phyloP scores from a whole-genome alignment of 352 stramenopile species.

The Phytophthora hibernalis region DNA sequence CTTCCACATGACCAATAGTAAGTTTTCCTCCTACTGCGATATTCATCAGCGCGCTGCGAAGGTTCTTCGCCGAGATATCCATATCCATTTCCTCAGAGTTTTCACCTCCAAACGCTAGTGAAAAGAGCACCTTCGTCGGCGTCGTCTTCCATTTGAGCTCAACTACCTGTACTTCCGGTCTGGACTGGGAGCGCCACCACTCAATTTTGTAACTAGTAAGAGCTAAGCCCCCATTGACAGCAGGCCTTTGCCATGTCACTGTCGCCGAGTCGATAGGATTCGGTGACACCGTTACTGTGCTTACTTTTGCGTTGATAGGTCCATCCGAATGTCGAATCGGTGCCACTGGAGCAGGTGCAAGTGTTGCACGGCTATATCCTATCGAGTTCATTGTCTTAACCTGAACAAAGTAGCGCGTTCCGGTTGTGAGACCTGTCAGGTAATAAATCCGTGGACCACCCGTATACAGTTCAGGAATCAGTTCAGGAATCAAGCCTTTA shows the following conservation, averaged over 20 bases:
- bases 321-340: constrained; percentile 56
- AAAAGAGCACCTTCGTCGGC: constrained; percentile 61
- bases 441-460: constrained; percentile 74
- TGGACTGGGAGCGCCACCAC: constrained; percentile 69
- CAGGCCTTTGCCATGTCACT: constrained; percentile 77
- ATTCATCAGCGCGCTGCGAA: constrained; percentile 91
- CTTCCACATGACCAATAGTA: constrained; percentile 52
- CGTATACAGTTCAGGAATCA: constrained; percentile 69
- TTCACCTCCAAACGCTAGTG: constrained; percentile 74
- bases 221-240: constrained; percentile 62
- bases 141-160: constrained; percentile 80
- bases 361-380: constrained; percentile 66
- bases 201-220: constrained; percentile 86
- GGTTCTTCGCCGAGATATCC: constrained; percentile 77
- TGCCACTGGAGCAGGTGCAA: constrained; percentile 64
- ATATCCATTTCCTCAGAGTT: constrained; percentile 76
- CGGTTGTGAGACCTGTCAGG: constrained; percentile 72
- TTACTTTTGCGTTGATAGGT: constrained; percentile 68
- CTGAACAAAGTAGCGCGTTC: constrained; percentile 88
- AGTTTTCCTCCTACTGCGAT: constrained; percentile 50
- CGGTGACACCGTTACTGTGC: constrained; percentile 48
- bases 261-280: constrained; percentile 69
- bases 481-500: constrained; percentile 42
- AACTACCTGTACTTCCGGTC: constrained; percentile 84
- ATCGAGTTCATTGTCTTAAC: constrained; percentile 81